Evolutionary conservation across 1,284 basidiomycete species (phyloP), one percentile per base, ranked within the genome.

Genomic region (Cryptococcus sp.): DNA sequence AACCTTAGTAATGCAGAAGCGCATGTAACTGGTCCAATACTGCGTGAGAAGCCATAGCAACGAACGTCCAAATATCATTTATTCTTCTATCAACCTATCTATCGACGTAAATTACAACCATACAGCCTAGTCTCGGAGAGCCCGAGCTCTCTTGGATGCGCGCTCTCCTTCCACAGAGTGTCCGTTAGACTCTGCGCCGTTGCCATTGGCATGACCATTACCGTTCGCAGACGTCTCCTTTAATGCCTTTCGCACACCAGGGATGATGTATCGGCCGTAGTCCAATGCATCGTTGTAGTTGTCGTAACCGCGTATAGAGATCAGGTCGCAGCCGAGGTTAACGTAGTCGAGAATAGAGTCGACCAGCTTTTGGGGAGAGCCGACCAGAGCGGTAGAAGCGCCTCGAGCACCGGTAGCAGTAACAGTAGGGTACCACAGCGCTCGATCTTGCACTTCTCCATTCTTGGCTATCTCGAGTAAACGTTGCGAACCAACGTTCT

Each of bases 331-430:
- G 11, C 69, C 69, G 38, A 71, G 54, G 46, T 71, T 61, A 40
- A 69, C 67, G 38, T 71, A 71, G 55, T 71, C 69, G 52, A 69
- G 27, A 45, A 71, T 67, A 13, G 69, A 71, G 49, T 71, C 69
- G 55, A 71, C 61, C 53, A 71, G 48, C 19, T 66, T 71, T 52
- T 71, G 67, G n/a, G 51, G 55, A 16, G 67, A 69, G 27, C 69
- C 69, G 41, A 71, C 69, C n/a, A 71, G 60, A 27, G 69, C 69
- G 30, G 69, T 71, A 16, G 67, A 69, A n/a, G 69, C 69, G 13
- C 69, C 69, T 43, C 62, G 58, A 19, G 69, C 69, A 46, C 61
- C 61, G 19, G 69, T 71, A 5, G 67, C 67, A 0, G 69, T 71
- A 20, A 68, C 69, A 3, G 69, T 71, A 11, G 69, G 69, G 54